Evolutionary conservation across 192 early-diverging fungal genomes (phyloP).

Genomic region (Umbelopsis sp.): DNA sequence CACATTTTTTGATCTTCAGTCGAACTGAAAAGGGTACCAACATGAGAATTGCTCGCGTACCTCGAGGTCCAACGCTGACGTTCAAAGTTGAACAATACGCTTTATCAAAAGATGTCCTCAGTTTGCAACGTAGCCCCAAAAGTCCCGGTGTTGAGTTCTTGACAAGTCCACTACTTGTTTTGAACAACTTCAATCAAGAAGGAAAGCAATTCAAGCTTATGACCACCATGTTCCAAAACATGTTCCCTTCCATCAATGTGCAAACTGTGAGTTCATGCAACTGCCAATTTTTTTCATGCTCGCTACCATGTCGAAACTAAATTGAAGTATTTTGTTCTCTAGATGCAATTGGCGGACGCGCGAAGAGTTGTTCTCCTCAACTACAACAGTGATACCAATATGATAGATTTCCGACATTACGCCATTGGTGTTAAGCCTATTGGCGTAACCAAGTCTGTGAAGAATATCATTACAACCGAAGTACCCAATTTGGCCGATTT

Average conservation of each 20-base stretch:
- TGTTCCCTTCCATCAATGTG: constrained; percentile 96
- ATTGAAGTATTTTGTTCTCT: neutral
- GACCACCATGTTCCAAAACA: constrained; percentile 93
- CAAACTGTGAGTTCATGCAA: constrained; percentile 63
- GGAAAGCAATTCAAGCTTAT: constrained; percentile 86
- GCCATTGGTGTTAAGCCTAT: constrained; percentile 83
- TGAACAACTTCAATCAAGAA: constrained; percentile 78
- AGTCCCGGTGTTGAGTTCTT: constrained; percentile 77
- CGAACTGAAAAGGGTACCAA: constrained; percentile 80
- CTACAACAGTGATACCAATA: constrained; percentile 79
- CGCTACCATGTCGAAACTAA: neutral
- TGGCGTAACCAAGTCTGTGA: constrained; percentile 90
- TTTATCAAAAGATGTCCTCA: constrained; percentile 79
- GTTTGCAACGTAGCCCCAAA: constrained; percentile 77
- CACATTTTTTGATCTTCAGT: constrained; percentile 89
- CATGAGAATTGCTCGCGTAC: constrained; percentile 82
- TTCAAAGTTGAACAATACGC: constrained; percentile 85
- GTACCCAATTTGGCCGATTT: constrained; percentile 79
- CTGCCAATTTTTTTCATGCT: neutral
- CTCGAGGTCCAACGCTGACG: constrained; percentile 90
- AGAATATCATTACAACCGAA: constrained; percentile 75
- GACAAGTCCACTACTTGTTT: constrained; percentile 77
- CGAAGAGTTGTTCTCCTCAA: constrained; percentile 91
- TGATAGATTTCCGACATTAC: constrained; percentile 95
- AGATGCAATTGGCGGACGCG: constrained; percentile 90